Evolutionary conservation across 2,329 filamentous ascomycete species (phyloP).

Genomic region (Aspergillus hortae): DNA sequence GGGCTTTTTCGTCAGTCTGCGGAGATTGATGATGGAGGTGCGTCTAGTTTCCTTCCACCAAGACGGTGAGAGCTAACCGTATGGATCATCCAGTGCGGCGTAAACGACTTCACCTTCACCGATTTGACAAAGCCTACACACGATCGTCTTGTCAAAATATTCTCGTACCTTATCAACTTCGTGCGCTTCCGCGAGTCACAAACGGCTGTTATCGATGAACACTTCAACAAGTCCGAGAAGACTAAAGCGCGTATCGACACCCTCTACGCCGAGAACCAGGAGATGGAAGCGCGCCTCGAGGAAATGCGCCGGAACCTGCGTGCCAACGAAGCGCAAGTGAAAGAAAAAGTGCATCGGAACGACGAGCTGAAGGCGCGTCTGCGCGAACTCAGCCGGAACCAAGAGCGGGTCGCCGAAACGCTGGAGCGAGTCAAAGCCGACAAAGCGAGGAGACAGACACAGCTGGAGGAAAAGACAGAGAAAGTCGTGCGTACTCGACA

Average conservation of each 20-base stretch:
- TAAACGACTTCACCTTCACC: slow-evolving; percentile 88
- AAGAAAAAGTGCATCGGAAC: slow-evolving; percentile 80
- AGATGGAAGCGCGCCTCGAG: slow-evolving; percentile 73
- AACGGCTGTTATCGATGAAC: slow-evolving; percentile 81
- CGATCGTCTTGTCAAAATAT: slow-evolving; percentile 86
- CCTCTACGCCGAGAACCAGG: slow-evolving; percentile 80
- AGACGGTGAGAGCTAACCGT: not conserved
- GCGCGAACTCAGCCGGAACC: slow-evolving; percentile 73
- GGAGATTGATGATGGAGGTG: slow-evolving; percentile 69
- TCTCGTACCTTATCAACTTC: slow-evolving; percentile 98
- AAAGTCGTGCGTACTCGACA: slow-evolving; percentile 65
- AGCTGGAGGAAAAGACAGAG: slow-evolving; percentile 49
- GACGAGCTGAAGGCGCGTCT: slow-evolving; percentile 81
- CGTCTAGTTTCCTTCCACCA: not conserved
- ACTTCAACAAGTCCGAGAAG: slow-evolving; percentile 85
- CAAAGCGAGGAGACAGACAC: slow-evolving; percentile 69
- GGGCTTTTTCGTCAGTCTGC: slow-evolving; percentile 87
- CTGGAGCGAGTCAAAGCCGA: slow-evolving; percentile 79
- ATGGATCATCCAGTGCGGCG: slow-evolving; percentile 63
- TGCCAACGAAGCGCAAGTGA: slow-evolving; percentile 75
- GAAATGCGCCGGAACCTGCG: slow-evolving; percentile 78
- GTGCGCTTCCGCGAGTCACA: slow-evolving; percentile 94
- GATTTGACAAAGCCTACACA: slow-evolving; percentile 90
- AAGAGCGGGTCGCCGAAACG: slow-evolving; percentile 77
- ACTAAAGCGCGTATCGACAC: slow-evolving; percentile 85